Evolutionary conservation across 805 yeast genomes (phyloP).

Genomic region (Candida parachauliodes): DNA sequence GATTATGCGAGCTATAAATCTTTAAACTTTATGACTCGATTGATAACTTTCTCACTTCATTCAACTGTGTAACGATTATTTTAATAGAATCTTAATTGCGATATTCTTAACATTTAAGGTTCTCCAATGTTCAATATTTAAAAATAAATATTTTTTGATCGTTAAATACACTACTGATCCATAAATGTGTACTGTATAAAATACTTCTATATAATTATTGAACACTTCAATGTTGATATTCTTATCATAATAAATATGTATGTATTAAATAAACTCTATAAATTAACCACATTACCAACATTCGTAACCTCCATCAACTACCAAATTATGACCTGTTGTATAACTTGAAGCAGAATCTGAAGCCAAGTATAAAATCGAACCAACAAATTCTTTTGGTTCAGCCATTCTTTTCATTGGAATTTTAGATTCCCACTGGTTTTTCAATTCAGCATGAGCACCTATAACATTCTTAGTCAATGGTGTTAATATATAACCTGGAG

Average conservation of each 20-base stretch:
- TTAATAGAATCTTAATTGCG: too few relatives aligned
- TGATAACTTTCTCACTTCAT: too few relatives aligned
- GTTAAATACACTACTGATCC: too few relatives aligned
- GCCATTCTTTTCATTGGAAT: slow-evolving; percentile 83
- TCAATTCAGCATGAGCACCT: slow-evolving; percentile 56
- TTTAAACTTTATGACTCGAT: too few relatives aligned
- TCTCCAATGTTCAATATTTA: too few relatives aligned
- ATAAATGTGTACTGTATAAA: too few relatives aligned
- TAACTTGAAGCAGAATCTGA: slow-evolving; percentile 67
- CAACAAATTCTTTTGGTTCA: slow-evolving; percentile 78
- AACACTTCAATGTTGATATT: too few relatives aligned
- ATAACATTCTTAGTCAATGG: slow-evolving; percentile 73
- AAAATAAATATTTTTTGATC: too few relatives aligned
- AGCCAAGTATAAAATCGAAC: slow-evolving; percentile 70
- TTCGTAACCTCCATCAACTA: slow-evolving; percentile 85
- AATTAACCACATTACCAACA: slow-evolving; percentile 61
- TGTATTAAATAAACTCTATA: slow-evolving; percentile 2
- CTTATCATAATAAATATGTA: slow-evolving; percentile 1
- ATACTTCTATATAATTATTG: too few relatives aligned
- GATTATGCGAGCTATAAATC: too few relatives aligned
- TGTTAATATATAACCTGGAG: slow-evolving; percentile 79
- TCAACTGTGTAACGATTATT: too few relatives aligned
- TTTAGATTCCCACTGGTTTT: slow-evolving; percentile 67
- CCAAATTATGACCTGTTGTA: slow-evolving; percentile 80
- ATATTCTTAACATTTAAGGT: too few relatives aligned